A percentile compares a stretch with the other conserved stretches of the same genome.
Evolutionary conservation across 495 filamentous ascomycete species (phyloP).

Genomic region (Aspergillus steynii): DNA sequence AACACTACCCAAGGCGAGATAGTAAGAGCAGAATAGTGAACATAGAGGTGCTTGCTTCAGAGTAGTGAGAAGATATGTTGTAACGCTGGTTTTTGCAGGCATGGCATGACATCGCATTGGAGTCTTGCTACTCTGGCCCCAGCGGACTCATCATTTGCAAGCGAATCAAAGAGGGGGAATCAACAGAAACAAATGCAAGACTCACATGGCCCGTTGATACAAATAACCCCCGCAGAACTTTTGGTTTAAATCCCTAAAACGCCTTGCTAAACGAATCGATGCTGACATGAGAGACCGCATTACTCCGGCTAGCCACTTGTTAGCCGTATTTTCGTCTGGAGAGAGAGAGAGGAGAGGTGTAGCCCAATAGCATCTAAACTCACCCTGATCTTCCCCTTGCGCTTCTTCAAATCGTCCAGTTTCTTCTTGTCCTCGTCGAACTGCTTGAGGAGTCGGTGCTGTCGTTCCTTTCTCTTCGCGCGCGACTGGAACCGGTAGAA

Average conservation of each 20-base stretch:
- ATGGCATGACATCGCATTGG: constrained; percentile 42
- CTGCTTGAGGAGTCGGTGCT: constrained; percentile 59
- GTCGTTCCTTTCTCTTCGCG: constrained; percentile 83
- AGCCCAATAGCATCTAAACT: constrained; percentile 15
- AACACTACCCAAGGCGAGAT: neutral
- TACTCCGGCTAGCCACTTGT: constrained; percentile 42
- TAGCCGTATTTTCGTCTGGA: neutral
- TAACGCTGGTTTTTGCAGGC: constrained; percentile 54
- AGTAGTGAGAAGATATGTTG: constrained; percentile 52
- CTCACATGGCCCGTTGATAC: neutral
- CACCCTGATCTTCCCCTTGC: constrained; percentile 51
- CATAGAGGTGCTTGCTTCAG: constrained; percentile 27
- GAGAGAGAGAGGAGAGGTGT: neutral
- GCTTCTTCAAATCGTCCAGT: constrained; percentile 51
- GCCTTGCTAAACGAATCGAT: constrained; percentile 28
- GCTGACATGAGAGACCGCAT: constrained; percentile 12
- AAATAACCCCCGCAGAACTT: constrained; percentile 12
- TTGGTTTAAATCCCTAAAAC: constrained; percentile 22
- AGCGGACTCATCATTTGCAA: constrained; percentile 52
- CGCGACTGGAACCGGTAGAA: constrained; percentile 95
- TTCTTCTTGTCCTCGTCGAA: constrained; percentile 58
- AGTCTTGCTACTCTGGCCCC: constrained; percentile 58
- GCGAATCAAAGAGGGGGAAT: neutral
- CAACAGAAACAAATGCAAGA: neutral
- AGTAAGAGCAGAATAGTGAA: neutral